Base-by-base conservation (phyloP, 495 filamentous ascomycete genomes). In the Penicillium subrubescens region DNA sequence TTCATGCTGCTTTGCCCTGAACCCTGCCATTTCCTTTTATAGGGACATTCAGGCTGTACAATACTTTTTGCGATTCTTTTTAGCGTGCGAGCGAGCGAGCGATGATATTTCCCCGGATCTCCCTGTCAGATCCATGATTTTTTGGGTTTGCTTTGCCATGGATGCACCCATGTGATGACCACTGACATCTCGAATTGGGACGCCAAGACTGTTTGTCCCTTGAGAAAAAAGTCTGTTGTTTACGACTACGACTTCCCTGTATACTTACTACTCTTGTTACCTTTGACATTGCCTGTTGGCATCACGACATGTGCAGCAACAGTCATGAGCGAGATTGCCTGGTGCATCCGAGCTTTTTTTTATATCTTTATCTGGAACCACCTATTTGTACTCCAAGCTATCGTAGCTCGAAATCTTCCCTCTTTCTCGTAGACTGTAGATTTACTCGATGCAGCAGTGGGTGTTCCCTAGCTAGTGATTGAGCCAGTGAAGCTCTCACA, bases 41-140 rank as follows among this genome's bases (percentile, higher is more conserved):
- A 61, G 52, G 46, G 43, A 43, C 15, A n/a, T 19, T 25, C 29
- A 34, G 50, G 51, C 14, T 68, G 57, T 65, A 71, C 51, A 54
- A 48, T 23, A 65, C 11, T 17, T 7, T 62, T n/a, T 59, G 15
- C 19, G 43, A 11, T 59, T 31, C 23, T 17, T 57, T 50, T 54
- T 31, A 31, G 31, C 31, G 62, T 65, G 61, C 67, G 57, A 62
- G 61, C 65, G 57, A 62, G 61, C 65, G 62, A 65, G 39, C 31
- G 39, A 37, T n/a, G 21, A 5, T 29, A 11, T 48, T 14, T 14
- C 8, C 25, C 27, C 51, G 15, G 1, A 23, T 31, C 23, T 5
- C 7, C 12, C 37, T 37, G 14, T 11, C 8, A 17, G 29, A 54
- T 54, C 29, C 0, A 33, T 17, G 1, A 8, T 50, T 23, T 41